phyloP scores from a whole-genome alignment of 345 rosid species.

The Eucalyptus regnans region DNA sequence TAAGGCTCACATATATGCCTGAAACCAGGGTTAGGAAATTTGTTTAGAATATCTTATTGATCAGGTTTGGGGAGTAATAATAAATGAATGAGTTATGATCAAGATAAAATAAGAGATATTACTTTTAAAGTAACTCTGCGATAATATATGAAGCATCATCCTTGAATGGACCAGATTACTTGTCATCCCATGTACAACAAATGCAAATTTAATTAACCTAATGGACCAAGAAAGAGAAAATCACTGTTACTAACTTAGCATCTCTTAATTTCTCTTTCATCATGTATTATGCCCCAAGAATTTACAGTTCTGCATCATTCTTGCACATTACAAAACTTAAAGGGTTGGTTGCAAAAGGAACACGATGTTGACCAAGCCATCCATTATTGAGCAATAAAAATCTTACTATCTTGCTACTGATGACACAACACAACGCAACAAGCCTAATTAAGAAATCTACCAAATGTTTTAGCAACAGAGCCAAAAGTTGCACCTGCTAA shows the following conservation, averaged over 20 bases:
- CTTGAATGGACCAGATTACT: background rate
- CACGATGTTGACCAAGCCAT: background rate
- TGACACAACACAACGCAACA: background rate
- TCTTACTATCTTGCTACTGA: background rate
- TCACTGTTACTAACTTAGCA: background rate
- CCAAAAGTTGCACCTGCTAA: constrained; percentile 33
- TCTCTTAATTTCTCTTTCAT: background rate
- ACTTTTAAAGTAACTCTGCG: background rate
- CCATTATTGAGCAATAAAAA: background rate
- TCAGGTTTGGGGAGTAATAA: background rate
- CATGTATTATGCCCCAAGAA: background rate
- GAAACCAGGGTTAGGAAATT: background rate
- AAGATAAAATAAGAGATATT: background rate
- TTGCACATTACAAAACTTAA: background rate
- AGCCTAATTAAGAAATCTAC: background rate
- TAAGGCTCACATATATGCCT: background rate
- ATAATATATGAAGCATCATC: background rate
- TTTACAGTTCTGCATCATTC: background rate
- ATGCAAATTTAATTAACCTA: background rate
- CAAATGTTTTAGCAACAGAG: background rate
- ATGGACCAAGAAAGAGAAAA: background rate
- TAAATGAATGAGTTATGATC: background rate
- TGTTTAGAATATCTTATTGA: background rate
- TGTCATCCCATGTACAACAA: background rate
- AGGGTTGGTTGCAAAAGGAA: background rate